A percentile compares a stretch with the other conserved stretches of the same genome.
Conservation (phyloP, 306 rosid genomes). For the Vicia villosa region DNA sequence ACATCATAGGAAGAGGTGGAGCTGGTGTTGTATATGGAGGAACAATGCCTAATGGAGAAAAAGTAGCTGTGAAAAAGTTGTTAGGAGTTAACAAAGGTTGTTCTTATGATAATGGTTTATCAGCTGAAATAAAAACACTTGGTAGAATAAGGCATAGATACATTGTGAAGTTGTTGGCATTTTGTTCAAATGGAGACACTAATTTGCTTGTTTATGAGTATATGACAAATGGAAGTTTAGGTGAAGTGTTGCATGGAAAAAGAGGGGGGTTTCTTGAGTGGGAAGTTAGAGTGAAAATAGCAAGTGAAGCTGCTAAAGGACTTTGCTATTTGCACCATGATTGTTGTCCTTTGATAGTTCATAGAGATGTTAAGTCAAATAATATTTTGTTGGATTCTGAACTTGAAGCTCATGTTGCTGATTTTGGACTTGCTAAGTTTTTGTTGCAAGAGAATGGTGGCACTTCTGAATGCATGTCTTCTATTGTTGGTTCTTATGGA, state of each 20-base stretch:
- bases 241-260: conserved; percentile 86
- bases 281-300: conserved; percentile 79
- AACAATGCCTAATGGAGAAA: conserved; percentile 73
- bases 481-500: conserved; percentile 94
- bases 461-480: conserved; percentile 93
- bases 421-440: conserved; percentile 93
- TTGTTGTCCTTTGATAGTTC: conserved; percentile 80
- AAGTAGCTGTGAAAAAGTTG: conserved; percentile 83
- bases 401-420: conserved; percentile 94
- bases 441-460: conserved; percentile 72
- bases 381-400: conserved; percentile 76
- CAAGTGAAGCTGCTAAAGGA: conserved; percentile 89
- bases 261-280: conserved; percentile 74
- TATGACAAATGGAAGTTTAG: conserved; percentile 87
- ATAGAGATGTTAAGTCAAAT: conserved; percentile 91
- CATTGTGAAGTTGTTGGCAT: conserved; percentile 79
- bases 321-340: conserved; percentile 92
- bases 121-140: conserved; percentile 79
- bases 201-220: conserved; percentile 88
- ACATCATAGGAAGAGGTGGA: conserved; percentile 85
- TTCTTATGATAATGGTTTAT: conserved; percentile 80
- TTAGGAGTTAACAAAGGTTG: conserved; percentile 74
- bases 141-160: conserved; percentile 88
- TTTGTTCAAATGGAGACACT: conserved; percentile 74
- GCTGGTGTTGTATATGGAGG: conserved; percentile 92